These are phyloP conservation scores for Camelina laxa DNA, from an alignment of 345 rosid species.

Conservation along the genomic window DNA sequence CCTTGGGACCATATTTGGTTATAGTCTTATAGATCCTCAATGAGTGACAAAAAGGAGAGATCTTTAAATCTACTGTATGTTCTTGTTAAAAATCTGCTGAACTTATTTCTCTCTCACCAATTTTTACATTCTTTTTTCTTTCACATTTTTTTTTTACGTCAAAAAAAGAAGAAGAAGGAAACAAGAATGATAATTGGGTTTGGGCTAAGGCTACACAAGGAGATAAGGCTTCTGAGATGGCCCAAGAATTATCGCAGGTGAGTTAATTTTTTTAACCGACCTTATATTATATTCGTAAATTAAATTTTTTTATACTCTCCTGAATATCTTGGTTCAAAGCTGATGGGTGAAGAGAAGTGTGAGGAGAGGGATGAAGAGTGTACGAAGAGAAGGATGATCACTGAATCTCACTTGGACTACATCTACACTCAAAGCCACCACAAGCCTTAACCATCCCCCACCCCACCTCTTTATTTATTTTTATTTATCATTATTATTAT, in stretches of 20 bases:
- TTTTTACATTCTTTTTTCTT: background rate
- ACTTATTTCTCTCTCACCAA: background rate
- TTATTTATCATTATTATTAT: background rate
- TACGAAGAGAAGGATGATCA: conserved; percentile 63
- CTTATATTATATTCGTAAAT: background rate
- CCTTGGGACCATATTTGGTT: background rate
- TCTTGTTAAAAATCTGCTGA: background rate
- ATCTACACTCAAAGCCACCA: conserved; percentile 75
- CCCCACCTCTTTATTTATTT: background rate
- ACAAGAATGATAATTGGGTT: conserved; percentile 16
- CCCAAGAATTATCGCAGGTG: conserved; percentile 32
- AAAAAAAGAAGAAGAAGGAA: conserved; percentile 1
- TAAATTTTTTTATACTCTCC: background rate
- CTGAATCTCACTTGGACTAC: conserved; percentile 84
- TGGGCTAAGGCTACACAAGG: conserved; percentile 21
- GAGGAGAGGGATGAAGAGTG: conserved; percentile 62
- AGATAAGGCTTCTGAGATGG: conserved; percentile 26
- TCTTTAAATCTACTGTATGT: too few relatives aligned
- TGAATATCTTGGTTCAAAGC: conserved; percentile 38
- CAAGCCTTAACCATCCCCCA: conserved; percentile 29
- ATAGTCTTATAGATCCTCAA: background rate
- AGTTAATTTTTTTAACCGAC: background rate
- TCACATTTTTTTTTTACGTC: too few relatives aligned
- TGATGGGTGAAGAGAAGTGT: conserved; percentile 62
- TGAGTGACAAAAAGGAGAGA: conserved; percentile 3